Base-by-base conservation (phyloP, 2,329 filamentous ascomycete genomes). In the Penicillium sumatraense region DNA sequence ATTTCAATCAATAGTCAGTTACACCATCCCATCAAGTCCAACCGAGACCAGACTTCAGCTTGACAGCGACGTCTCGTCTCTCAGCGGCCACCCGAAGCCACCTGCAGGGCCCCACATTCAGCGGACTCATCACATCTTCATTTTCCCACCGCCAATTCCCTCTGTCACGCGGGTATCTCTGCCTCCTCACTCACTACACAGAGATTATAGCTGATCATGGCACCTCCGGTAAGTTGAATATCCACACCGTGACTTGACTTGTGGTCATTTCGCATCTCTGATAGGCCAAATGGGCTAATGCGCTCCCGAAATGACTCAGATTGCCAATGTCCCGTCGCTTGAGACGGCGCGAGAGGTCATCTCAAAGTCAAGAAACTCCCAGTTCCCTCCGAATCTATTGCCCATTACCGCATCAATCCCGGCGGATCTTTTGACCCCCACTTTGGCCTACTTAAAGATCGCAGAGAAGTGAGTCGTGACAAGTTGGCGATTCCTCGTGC, bases 361-460 rank as follows among this genome's bases (percentile, higher is more conserved):
- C 61, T 72, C 78, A 42, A 75, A 79, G 51, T 80, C 81, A 20
- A 75, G 75, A 65, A 73, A 76, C 23, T 78, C 81, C 35, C 70
- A 80, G 51, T 83, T 84, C 62, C 78, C 86, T 54, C 88, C 89
- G 3, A 96, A 95, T 67, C 84, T 96, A 59, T 84, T 96, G 8
- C 91, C 92, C 2, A 75, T 96, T 38, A 92, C 88, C 75, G 87
- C 89, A 23, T 90, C 93, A 61, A 91, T 96, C 66, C 87, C 91
- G 5, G 93, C 93, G 66, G 93, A 97, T 75, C 88, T 98, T 64
- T 84, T 98, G 73, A 99, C 93, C 1, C 95, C 95, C 3, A 93
- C 91, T n/a, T 86, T 90, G 59, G 93, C 96, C 65, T 99, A 98
- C 76, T 84, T 99, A 63, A 98, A 97, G 77, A 83, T 97, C 64